Evolutionary conservation across 2,329 filamentous ascomycete genomes (phyloP), one percentile per base, ranked within the genome.

Genomic region (Trichophyton verrucosum): DNA sequence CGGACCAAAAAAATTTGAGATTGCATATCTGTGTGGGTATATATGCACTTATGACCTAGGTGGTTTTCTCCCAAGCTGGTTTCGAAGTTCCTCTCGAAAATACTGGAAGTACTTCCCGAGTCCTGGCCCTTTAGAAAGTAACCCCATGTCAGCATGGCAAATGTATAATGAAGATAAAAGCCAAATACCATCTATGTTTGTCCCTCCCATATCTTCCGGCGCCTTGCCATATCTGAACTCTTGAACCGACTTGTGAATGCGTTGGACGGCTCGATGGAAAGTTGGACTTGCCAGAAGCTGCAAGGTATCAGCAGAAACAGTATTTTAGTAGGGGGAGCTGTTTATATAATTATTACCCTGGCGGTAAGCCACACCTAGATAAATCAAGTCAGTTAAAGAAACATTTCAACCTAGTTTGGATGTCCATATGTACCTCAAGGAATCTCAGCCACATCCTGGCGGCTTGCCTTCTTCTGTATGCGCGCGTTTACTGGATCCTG

Each of bases 201-300:
- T 76, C 53, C 74, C 74, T 62, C 75, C 74, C 68, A 74, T 73
- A 60, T 76, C 73, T 62, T 77, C 74, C 17, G 72, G 73, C 58
- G 74, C 71, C 55, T 73, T 69, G 38, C 76, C 75, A 64, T 77
- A 70, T 61, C 72, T 72, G 20, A 75, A 40, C 59, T 72, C 70
- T 64, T 76, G 73, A 22, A 78, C 66, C 55, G 68, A 72, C 58
- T 73, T 72, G 65, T 78, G 74, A 22, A 77, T 71, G 60, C 67
- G 70, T 30, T 75, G 73, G 51, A 78, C 76, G 65, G 74, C 70
- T 44, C 72, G 69, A 65, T 77, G 76, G 64, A 77, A 78, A 58
- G 70, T 64, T 8, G 73, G 75, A 63, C 75, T 77, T 59, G 70
- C 66, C 58, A 78, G 68, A 61, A 78, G 72, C 74, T 76, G 64